Percentiles rank a stretch among this genome's conserved stretches.
phyloP scores from a whole-genome alignment of 164 flowering plant genomes.

The Cinnamomum micranthum region DNA sequence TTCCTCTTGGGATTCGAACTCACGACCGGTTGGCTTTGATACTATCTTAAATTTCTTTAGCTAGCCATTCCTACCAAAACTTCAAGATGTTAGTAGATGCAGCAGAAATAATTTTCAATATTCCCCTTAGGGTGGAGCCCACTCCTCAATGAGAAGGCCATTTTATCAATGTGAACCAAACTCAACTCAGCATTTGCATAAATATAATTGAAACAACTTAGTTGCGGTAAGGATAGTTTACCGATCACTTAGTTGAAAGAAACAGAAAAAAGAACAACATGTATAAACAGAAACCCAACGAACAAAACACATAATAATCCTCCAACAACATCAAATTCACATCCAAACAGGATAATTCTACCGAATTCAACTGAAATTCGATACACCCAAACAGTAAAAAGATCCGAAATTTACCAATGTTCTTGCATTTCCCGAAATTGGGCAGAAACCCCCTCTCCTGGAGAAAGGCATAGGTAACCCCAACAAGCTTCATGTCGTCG shows the following conservation, averaged over 20 bases:
- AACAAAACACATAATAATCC: not conserved
- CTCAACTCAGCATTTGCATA: not conserved
- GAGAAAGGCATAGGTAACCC: conserved; percentile 61
- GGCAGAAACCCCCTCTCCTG: conserved; percentile 67
- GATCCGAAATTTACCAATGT: conserved; percentile 44
- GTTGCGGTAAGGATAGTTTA: no score
- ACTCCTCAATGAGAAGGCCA: no score
- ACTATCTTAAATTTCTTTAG: no score
- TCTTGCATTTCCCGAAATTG: conserved; percentile 79
- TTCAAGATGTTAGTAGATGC: no score
- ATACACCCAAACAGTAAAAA: not conserved
- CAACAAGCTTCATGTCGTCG: conserved; percentile 90
- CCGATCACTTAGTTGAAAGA: not conserved
- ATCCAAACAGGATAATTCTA: not conserved
- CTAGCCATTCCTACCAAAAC: no score
- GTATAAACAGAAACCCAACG: not conserved
- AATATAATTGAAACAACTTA: not conserved
- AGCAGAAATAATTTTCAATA: no score
- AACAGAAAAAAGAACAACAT: not conserved
- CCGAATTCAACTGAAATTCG: not conserved
- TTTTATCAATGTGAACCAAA: no score
- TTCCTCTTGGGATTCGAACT: no score
- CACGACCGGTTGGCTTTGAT: no score
- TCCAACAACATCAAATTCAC: not conserved
- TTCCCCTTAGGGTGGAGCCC: no score